These are phyloP conservation scores for Mortierella hygrophila DNA, from an alignment of 192 early-diverging fungal species.

Conservation along the genomic window DNA sequence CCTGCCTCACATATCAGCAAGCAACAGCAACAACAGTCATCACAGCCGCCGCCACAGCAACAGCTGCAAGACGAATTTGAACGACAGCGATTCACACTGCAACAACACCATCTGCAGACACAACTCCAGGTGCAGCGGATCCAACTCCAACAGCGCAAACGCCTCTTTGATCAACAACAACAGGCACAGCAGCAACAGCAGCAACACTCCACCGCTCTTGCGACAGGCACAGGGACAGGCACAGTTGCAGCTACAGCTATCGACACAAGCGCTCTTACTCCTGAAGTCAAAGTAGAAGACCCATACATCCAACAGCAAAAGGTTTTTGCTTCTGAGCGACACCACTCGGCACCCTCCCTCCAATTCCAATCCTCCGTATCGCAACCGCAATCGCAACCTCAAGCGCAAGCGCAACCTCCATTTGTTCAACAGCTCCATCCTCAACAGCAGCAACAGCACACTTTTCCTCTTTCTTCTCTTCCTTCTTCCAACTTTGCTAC, in stretches of 20 bases:
- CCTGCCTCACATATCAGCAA: conserved; percentile 6
- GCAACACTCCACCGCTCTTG: background rate
- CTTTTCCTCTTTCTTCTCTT: conserved; percentile 1
- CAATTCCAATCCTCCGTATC: conserved; percentile 10
- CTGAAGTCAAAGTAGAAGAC: background rate
- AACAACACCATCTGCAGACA: conserved; percentile 18
- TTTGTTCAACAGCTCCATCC: background rate
- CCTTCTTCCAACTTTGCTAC: background rate
- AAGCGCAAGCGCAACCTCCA: background rate
- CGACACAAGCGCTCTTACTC: background rate
- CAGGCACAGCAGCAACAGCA: conserved; percentile 11
- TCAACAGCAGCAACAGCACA: background rate
- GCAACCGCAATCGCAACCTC: conserved; percentile 7
- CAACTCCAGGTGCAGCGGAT: conserved; percentile 38
- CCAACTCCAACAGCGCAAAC: conserved; percentile 24
- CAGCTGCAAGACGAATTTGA: background rate
- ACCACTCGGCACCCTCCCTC: background rate
- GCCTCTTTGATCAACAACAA: conserved; percentile 9
- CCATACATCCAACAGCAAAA: background rate
- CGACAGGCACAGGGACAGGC: no score
- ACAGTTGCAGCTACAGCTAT: background rate
- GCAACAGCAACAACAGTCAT: conserved; percentile 11
- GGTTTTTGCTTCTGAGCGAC: background rate
- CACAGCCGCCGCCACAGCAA: conserved; percentile 4
- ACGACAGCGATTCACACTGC: conserved; percentile 17